Base-by-base conservation (phyloP, 331 rosid species). In the Acacia pycnantha region DNA sequence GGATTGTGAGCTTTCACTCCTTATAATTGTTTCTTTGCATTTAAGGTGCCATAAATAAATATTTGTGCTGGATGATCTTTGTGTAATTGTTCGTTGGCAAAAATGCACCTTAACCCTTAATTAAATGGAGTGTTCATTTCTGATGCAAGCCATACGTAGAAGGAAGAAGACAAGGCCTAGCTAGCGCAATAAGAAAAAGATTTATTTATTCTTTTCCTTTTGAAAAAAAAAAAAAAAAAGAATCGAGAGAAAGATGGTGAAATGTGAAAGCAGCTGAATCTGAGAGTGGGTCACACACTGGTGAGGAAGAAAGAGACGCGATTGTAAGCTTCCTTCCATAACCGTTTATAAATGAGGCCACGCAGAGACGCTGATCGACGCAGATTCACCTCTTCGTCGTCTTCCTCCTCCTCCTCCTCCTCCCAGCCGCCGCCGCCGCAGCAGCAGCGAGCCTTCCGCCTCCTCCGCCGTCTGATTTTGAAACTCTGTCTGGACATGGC, bases 291-390 rank as follows among this genome's bases (percentile, higher is more conserved):
- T 24, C 66, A 11, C 15, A 24, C 66, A 18, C 2, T 24, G 66
- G 65, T 4, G 33, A 58, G 29, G 65, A 21, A 9, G 29, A 68
- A 4, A 31, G 50, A 26, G 68, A 68, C 46, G 46, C 41, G 3
- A 3, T 6, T 3, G 14, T 47, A 43, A 43, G 47, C 15, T 9
- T 79, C 22, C 26, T 15, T 79, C 33, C 51, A 10, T 18, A 40
- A 54, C 12, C 46, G 50, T 46, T 44, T 76, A 85, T 74, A 84
- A 77, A 81, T 73, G 89, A 53, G 84, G 88, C 84, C 89, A 70
- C 90, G 88, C 33, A 74, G 77, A 72, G 67, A 15, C 24, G 12
- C 66, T 1, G 67, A 6, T 11, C 73, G 1, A 67, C 72, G 54
- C 44, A 79, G 59, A 86, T 22, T 59, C 58, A 14, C 9, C 2